Evolutionary conservation across 441 rosid species (phyloP), one percentile per base, ranked within the genome.

Genomic region (Populus trichocarpa): DNA sequence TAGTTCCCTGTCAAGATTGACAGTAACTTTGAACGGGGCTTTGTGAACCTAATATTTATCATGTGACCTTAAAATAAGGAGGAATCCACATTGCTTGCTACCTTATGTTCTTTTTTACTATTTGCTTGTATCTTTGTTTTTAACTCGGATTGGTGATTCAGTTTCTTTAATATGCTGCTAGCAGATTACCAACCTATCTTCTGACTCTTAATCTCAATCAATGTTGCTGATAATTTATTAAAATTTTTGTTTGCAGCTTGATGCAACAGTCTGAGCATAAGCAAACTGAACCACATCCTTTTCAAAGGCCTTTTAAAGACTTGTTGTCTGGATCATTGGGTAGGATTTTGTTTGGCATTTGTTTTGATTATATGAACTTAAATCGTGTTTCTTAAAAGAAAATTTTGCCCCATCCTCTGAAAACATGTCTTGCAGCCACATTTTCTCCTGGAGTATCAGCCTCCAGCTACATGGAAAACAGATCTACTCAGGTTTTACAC

Each of bases 251-350:
- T 81, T 80, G 71, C 91, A 95, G 99, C 75, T 85, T 86, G 85
- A 65, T 81, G 69, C 79, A 81, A 69, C 87, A 83, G 80, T 65
- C 75, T 69, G 94, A 85, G 79, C 87, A 79, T 88, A 89, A 86
- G 77, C 92, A 84, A 77, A 89, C 81, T 83, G 96, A 89, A 72
- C 77, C 82, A 25, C 78, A 46, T 78, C 79, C 85, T 73, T 85
- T 86, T 81, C 87, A 80, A 80, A 84, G 85, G 81, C 84, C 89
- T 77, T 83, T 81, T 76, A 89, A 83, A 68, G 88, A 90, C 83
- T 77, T 83, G 69, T 81, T 88, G 53, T 77, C 94, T 38, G 85
- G 83, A 77, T 84, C 81, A 78, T 80, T 87, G 77, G 94, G 98
- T 96, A 93, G 71, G 85, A n/a, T 79, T 85, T 70, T 66, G 67